Percentiles rank a stretch among this genome's conserved stretches.
These are phyloP conservation scores for Botrytis galanthina DNA, from an alignment of 2,329 filamentous ascomycete species.

Conservation along the genomic window DNA sequence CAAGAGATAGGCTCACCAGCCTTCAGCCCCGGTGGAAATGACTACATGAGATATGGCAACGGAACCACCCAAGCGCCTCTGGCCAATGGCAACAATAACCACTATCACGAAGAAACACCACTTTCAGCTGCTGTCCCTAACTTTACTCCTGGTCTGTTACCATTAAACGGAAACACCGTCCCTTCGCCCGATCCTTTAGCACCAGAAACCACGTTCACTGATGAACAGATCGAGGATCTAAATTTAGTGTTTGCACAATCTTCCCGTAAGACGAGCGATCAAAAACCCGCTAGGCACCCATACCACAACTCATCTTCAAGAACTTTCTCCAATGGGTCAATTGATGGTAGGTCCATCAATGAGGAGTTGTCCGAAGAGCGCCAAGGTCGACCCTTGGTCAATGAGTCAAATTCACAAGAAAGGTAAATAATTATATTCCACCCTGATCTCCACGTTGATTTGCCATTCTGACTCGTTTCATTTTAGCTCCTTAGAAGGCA, in stretches of 20 bases:
- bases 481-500: conserved; percentile 33
- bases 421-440: conserved; percentile 36
- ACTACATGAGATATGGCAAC: conserved; percentile 33
- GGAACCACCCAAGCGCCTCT: conserved; percentile 23
- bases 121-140: conserved; percentile 64
- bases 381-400: conserved; percentile 40
- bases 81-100: conserved; percentile 43
- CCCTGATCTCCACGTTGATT: neutral
- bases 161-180: conserved; percentile 23
- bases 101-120: conserved; percentile 46
- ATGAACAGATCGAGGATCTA: conserved; percentile 52
- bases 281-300: conserved; percentile 38
- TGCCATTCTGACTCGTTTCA: neutral
- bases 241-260: conserved; percentile 47
- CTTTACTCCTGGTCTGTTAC: conserved; percentile 43
- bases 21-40: conserved; percentile 37
- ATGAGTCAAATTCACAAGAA: conserved; percentile 42
- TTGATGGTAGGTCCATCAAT: conserved; percentile 52
- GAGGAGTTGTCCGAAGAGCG: conserved; percentile 46
- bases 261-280: conserved; percentile 41
- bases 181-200: conserved; percentile 32
- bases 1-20: conserved; percentile 34
- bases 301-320: conserved; percentile 44
- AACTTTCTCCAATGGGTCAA: conserved; percentile 55
- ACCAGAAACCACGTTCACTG: conserved; percentile 46